Base-by-base conservation (phyloP, 83 land plant genomes). In the Diphasiastrum complanatum region DNA sequence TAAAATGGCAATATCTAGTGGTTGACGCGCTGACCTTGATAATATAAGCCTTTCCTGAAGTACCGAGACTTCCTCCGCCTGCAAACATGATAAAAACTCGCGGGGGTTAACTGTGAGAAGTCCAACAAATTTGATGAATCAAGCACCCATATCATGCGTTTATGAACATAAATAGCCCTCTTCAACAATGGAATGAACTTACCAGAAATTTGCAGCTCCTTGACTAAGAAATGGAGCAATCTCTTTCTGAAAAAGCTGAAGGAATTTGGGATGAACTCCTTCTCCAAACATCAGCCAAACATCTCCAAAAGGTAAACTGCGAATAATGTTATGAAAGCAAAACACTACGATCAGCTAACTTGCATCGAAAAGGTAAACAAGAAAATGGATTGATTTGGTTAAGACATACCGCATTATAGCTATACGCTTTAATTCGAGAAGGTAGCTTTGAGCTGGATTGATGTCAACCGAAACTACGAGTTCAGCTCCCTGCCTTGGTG, bases 261-360 rank as follows among this genome's bases (percentile, higher is more conserved):
- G 50, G 40, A 75, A 75, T 11, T 49, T 63, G 32, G 74, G 78
- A 56, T 75, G 78, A 16, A 75, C 68, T 5, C 78, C 78, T 54
- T 75, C 73, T 23, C 78, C 78, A 64, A 75, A 75, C 78, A 75
- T 75, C 19, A 26, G 23, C 78, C 78, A 75, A 16, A 68, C 78
- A 58, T 75, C 78, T 38, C 54, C 61, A 37, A 40, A 75, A 18
- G 62, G 60, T 46, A 75, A 63, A 43, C 78, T 75, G 74, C 63
- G n/a, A 53, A 33, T 1, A 33, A 25, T 34, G n/a, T 14, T 19
- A 35, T 10, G 43, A 11, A 32, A 31, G 59, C 12, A 40, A 48
- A 48, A 6, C 51, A 48, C n/a, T n/a, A n/a, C n/a, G n/a, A n/a
- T n/a, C n/a, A n/a, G n/a, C n/a, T n/a, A n/a, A n/a, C n/a, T n/a